Conservation (phyloP, 1,139 yeast genomes). For the Lodderomyces jiufengensis region DNA sequence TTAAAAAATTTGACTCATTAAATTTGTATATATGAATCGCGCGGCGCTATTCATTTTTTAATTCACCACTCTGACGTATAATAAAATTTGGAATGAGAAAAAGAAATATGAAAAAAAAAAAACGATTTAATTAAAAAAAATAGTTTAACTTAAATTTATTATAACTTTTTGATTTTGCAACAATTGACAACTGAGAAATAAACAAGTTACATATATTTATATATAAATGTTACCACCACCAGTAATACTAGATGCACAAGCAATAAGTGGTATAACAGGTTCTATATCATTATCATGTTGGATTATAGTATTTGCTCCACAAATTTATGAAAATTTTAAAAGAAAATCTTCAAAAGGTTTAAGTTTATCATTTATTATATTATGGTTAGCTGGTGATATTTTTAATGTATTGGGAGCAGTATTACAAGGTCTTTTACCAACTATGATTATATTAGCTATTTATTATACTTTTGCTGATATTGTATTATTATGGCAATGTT, state of each 20-base stretch:
- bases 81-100: too few species aligned
- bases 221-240: constrained; percentile 62
- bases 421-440: constrained; percentile 83
- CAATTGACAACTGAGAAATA: too few species aligned
- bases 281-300: constrained; percentile 94
- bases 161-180: too few species aligned
- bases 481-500: constrained; percentile 75
- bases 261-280: constrained; percentile 84
- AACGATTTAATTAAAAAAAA: too few species aligned
- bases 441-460: constrained; percentile 86
- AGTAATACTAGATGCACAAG: constrained; percentile 65
- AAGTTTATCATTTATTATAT: constrained; percentile 72
- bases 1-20: too few species aligned
- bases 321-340: constrained; percentile 83
- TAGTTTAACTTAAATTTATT: too few species aligned
- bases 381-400: constrained; percentile 89
- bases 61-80: too few species aligned
- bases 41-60: too few species aligned
- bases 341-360: constrained; percentile 85
- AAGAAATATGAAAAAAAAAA: too few species aligned
- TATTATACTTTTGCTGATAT: constrained; percentile 91
- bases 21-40: too few species aligned
- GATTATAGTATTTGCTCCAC: constrained; percentile 97
- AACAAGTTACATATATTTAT: too few species aligned
- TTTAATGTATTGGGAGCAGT: constrained; percentile 89